phyloP scores from a whole-genome alignment of 2,329 filamentous ascomycete species.

The Colletotrichum lindemuthianum region DNA sequence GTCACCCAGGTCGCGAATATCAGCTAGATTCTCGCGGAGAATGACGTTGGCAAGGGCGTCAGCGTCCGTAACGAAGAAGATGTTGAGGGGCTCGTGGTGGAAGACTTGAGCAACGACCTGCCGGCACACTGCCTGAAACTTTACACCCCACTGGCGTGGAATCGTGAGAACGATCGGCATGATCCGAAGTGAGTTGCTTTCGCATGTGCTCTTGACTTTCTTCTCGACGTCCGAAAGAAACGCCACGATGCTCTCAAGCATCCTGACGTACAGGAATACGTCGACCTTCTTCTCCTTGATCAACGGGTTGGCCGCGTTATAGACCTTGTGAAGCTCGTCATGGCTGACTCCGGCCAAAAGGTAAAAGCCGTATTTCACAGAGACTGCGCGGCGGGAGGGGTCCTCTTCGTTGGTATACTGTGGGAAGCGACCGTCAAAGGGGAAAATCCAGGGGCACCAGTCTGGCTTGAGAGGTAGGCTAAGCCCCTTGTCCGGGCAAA shows the following conservation, averaged over 20 bases:
- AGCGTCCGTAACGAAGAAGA: background rate
- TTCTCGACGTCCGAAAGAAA: no score
- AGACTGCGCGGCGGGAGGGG: background rate
- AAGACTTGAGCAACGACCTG: background rate
- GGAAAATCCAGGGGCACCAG: no score
- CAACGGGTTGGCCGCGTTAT: background rate
- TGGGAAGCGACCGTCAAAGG: background rate
- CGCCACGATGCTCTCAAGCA: background rate
- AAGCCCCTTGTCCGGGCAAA: no score
- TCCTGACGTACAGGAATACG: background rate
- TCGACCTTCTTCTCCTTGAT: background rate
- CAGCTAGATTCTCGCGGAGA: background rate
- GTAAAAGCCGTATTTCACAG: conserved; percentile 11
- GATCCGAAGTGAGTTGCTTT: no score
- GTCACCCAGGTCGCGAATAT: no score
- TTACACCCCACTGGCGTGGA: background rate
- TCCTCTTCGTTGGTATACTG: background rate
- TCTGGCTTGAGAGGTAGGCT: no score
- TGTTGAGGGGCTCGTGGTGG: background rate
- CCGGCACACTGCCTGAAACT: conserved; percentile 8
- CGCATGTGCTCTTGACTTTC: no score
- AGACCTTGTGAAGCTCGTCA: background rate
- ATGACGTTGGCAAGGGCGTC: background rate
- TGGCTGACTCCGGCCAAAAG: background rate
- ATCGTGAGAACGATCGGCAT: background rate